phyloP scores from a whole-genome alignment of 805 yeast genomes.

The Lipomyces spencermartinsiae region DNA sequence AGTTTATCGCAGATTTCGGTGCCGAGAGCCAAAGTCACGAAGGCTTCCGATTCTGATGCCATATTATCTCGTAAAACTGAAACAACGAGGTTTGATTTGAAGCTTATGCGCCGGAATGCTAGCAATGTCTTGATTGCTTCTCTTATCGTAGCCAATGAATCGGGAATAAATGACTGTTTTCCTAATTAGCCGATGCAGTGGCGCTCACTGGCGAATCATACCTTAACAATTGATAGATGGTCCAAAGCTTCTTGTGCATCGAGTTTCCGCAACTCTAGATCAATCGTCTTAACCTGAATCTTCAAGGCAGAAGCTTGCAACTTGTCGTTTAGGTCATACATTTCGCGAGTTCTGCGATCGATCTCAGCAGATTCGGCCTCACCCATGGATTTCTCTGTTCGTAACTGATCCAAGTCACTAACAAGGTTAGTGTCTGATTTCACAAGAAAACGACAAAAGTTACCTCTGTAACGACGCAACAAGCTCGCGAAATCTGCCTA shows the following conservation, averaged over 20 bases:
- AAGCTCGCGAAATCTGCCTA: conserved; percentile 41
- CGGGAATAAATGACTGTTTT: conserved; percentile 13
- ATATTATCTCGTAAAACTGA: conserved; percentile 9
- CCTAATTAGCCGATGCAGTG: background rate
- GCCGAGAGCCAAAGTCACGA: conserved; percentile 12
- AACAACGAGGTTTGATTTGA: conserved; percentile 20
- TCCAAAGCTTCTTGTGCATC: conserved; percentile 41
- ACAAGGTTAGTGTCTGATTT: background rate
- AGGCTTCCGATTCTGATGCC: background rate
- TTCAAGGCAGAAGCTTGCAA: conserved; percentile 34
- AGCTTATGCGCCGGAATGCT: conserved; percentile 21
- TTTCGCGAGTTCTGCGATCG: conserved; percentile 29
- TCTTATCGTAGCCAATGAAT: conserved; percentile 24
- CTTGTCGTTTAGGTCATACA: conserved; percentile 39
- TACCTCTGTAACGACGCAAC: conserved; percentile 41
- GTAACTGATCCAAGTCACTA: conserved; percentile 39
- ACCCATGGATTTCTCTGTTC: conserved; percentile 28
- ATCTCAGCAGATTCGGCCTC: conserved; percentile 31
- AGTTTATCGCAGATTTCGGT: conserved; percentile 29
- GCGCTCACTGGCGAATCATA: background rate
- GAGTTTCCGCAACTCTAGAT: conserved; percentile 40
- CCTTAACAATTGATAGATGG: conserved; percentile 41
- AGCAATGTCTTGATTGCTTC: conserved; percentile 26
- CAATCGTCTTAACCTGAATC: conserved; percentile 38
- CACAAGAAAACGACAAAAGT: background rate